phyloP scores from a whole-genome alignment of 257 asterid genomes.

The Craterostigma plantagineum region DNA sequence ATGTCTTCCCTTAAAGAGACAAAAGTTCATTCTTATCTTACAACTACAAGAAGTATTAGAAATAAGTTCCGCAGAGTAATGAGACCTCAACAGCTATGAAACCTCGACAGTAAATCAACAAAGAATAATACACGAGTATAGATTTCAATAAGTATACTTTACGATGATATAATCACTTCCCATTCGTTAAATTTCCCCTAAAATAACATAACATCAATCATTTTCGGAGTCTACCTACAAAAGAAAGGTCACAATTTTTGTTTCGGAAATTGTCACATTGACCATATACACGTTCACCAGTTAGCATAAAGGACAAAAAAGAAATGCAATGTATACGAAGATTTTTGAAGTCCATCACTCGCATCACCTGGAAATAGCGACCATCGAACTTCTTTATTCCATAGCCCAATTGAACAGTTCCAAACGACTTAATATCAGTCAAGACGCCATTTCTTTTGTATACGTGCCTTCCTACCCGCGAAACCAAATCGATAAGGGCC shows the following conservation, averaged over 20 bases:
- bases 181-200: too few species aligned
- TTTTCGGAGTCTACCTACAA: too few species aligned
- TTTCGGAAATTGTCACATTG: background rate
- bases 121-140: too few species aligned
- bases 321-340: background rate
- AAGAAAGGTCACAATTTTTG: background rate
- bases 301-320: background rate
- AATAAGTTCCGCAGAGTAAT: too few species aligned
- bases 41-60: too few species aligned
- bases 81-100: too few species aligned
- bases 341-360: background rate
- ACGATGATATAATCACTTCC: too few species aligned
- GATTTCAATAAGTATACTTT: too few species aligned
- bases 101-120: too few species aligned
- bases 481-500: constrained; percentile 28
- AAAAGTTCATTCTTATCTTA: too few species aligned
- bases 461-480: constrained; percentile 51
- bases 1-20: too few species aligned
- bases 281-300: background rate
- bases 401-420: constrained; percentile 59
- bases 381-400: constrained; percentile 85
- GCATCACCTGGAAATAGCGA: constrained; percentile 48
- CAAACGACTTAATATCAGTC: constrained; percentile 38
- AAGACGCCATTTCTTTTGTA: constrained; percentile 60
- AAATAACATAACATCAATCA: too few species aligned